Evolutionary conservation across 2,329 filamentous ascomycete genomes (phyloP), one percentile per base, ranked within the genome.

Genomic region (Torrubiella hemipterigena): DNA sequence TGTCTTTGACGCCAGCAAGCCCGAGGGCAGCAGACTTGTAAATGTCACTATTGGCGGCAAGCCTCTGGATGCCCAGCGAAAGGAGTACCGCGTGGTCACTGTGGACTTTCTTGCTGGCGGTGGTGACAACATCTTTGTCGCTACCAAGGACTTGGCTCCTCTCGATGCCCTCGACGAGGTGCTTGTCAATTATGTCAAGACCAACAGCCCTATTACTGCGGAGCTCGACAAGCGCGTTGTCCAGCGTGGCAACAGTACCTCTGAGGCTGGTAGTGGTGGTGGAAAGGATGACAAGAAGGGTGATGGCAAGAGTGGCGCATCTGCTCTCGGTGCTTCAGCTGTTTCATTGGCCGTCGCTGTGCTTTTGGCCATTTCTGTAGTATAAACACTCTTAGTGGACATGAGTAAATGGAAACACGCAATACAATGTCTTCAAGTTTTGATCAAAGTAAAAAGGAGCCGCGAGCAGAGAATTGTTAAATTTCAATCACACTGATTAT

Each of bases 61-160:
- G 40, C 50, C 57, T 1, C 52, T 79, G 3, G 61, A 69, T 20
- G 50, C 58, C 9, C 49, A 48, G 6, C 27, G 35, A 9, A 50
- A 48, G 12, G 53, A 61, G 17, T 80, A 80, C 48, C 63, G 59
- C 9, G 49, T 80, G 14, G 68, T 74, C 12, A 79, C 75, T 0
- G 54, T 77, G 2, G 74, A 79, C 42, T 80, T 78, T 41, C 40
- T 80, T 1, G 71, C 73, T 2, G 62, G 63, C 3, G 73, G 71
- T 3, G 76, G 74, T 11, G 76, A 80, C 42, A 77, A 76, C 44
- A 69, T 78, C 45, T 62, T 75, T 15, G 41, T 49, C n/a, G 25
- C 41, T 1, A 47, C 43, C 7, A 45, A 38, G 17, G 50, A 54
- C 31, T 64, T 65, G 27, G 50, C 60, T 18, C 57, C 54, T 6